Percentiles rank a stretch among this genome's conserved stretches.
phyloP scores from a whole-genome alignment of 352 stramenopile genomes.

The Globisporangium paroecandrum region DNA sequence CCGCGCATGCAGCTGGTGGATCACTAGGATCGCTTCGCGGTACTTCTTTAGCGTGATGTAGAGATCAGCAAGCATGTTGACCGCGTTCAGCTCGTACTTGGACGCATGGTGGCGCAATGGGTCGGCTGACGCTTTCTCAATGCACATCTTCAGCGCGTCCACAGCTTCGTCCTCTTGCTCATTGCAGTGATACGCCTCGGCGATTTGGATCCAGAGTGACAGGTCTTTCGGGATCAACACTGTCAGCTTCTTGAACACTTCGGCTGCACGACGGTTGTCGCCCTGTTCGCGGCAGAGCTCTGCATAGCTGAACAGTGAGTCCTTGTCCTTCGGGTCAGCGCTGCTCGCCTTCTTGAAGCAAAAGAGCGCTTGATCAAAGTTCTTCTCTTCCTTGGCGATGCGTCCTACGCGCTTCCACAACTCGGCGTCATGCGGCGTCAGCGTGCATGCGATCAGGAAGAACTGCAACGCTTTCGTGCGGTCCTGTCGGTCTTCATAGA shows the following conservation, averaged over 20 bases:
- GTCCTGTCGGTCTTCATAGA: conserved; percentile 84
- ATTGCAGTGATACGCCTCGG: conserved; percentile 84
- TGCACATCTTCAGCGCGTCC: conserved; percentile 80
- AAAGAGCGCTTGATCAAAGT: conserved; percentile 80
- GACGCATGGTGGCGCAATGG: conserved; percentile 57
- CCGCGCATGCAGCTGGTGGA: conserved; percentile 68
- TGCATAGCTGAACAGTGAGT: conserved; percentile 77
- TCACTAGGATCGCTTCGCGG: conserved; percentile 72
- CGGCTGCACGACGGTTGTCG: conserved; percentile 72
- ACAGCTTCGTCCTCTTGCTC: conserved; percentile 84
- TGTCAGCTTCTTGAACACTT: conserved; percentile 81
- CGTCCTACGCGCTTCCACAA: conserved; percentile 83
- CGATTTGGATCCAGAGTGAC: conserved; percentile 85
- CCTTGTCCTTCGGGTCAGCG: conserved; percentile 76
- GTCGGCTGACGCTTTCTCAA: conserved; percentile 71
- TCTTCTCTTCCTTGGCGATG: conserved; percentile 86
- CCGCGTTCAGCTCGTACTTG: conserved; percentile 79
- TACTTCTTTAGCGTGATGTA: conserved; percentile 88
- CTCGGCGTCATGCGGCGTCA: conserved; percentile 77
- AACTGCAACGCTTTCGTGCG: conserved; percentile 81
- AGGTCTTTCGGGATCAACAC: conserved; percentile 66
- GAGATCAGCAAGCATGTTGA: conserved; percentile 87
- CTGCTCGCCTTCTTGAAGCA: conserved; percentile 85
- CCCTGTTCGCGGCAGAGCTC: conserved; percentile 76
- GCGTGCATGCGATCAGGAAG: conserved; percentile 80